phyloP scores from a whole-genome alignment of 1,284 basidiomycete genomes.

The Violaceomyces palustris region DNA sequence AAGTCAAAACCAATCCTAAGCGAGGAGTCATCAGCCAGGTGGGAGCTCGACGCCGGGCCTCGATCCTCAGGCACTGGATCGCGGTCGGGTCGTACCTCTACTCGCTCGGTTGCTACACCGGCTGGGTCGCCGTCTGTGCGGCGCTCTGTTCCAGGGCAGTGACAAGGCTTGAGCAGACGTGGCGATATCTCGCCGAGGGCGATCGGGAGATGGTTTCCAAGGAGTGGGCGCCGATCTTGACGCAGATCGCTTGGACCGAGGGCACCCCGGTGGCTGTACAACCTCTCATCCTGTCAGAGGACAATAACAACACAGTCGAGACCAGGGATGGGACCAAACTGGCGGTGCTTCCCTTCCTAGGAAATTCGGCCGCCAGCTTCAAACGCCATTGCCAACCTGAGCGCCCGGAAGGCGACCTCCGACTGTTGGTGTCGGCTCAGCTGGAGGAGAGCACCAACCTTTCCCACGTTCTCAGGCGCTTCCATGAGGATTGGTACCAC shows the following conservation, averaged over 20 bases:
- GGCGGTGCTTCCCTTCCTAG: slow-evolving; percentile 27
- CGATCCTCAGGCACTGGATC: slow-evolving; percentile 48
- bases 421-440: no score
- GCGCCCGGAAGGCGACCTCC: no score
- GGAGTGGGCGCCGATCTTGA: slow-evolving; percentile 39
- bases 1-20: slow-evolving; percentile 8
- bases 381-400: no score
- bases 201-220: slow-evolving; percentile 33
- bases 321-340: slow-evolving; percentile 3
- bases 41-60: slow-evolving; percentile 32
- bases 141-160: slow-evolving; percentile 49
- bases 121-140: slow-evolving; percentile 44
- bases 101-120: slow-evolving; percentile 32
- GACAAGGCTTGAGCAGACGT: slow-evolving; percentile 39
- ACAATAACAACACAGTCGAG: slow-evolving; percentile 5
- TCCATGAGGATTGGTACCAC: no score
- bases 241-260: slow-evolving; percentile 45
- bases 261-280: slow-evolving; percentile 13
- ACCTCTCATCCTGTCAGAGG: slow-evolving; percentile 16
- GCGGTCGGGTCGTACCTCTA: slow-evolving; percentile 38
- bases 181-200: slow-evolving; percentile 40
- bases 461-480: no score
- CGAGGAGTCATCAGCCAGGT: slow-evolving; percentile 5
- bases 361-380: slow-evolving; percentile 21
- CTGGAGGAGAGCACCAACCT: no score